Evolutionary conservation across 1,284 basidiomycete species (phyloP).

Genomic region (Sparassis latifolia): DNA sequence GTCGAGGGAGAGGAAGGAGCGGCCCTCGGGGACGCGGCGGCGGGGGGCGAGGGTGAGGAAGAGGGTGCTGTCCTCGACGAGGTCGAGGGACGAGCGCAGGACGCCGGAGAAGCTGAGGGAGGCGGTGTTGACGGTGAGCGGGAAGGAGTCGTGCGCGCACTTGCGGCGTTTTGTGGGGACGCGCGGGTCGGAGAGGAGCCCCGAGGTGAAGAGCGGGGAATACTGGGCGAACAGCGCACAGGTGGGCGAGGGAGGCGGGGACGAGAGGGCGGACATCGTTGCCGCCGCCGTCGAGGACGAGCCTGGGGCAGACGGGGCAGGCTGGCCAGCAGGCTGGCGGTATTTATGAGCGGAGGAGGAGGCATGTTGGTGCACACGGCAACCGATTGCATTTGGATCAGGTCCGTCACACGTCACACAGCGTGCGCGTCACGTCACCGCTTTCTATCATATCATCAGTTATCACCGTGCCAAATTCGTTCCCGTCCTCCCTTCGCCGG

Average conservation of each 20-base stretch:
- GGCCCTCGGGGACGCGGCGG: conserved; percentile 24
- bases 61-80: conserved; percentile 14
- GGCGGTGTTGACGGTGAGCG: conserved; percentile 32
- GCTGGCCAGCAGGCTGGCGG: too few species aligned
- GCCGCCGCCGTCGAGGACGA: too few species aligned
- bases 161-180: conserved; percentile 28
- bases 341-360: too few species aligned
- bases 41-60: conserved; percentile 23
- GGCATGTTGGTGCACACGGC: too few species aligned
- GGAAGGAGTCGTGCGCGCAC: conserved; percentile 31
- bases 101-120: conserved; percentile 20
- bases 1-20: conserved; percentile 49
- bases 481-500: too few species aligned
- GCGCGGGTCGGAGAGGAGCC: conserved; percentile 30
- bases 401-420: too few species aligned
- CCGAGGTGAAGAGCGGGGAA: conserved; percentile 57
- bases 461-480: too few species aligned
- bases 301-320: too few species aligned
- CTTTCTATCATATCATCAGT: too few species aligned
- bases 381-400: too few species aligned
- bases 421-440: too few species aligned
- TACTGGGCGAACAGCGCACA: conserved; percentile 32
- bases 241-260: not conserved
- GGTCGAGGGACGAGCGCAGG: conserved; percentile 9
- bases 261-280: not conserved